Evolutionary conservation across 2,329 filamentous ascomycete genomes (phyloP).

Genomic region (Hypoxylon sp.): DNA sequence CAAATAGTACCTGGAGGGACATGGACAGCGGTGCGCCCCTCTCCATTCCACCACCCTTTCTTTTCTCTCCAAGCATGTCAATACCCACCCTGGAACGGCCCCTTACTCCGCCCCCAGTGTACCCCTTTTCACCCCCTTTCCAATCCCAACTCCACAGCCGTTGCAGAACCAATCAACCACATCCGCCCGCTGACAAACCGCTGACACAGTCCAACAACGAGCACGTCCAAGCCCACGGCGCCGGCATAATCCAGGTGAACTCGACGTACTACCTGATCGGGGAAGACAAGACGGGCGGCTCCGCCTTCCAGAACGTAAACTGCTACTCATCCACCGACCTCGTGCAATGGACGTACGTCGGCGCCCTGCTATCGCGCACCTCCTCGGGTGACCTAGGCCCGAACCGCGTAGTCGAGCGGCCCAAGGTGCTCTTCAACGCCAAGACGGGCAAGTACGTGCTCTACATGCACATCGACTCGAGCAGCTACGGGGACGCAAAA

Average conservation of each 20-base stretch:
- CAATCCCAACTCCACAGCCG: background rate
- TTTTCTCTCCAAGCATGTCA: background rate
- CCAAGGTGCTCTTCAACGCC: constrained; percentile 77
- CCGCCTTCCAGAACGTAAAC: constrained; percentile 72
- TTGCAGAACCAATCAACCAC: background rate
- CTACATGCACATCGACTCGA: constrained; percentile 75
- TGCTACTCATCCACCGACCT: constrained; percentile 75
- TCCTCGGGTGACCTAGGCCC: constrained; percentile 68
- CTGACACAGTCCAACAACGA: constrained; percentile 58
- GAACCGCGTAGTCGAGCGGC: constrained; percentile 72
- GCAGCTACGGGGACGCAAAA: constrained; percentile 71
- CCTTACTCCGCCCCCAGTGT: constrained; percentile 3
- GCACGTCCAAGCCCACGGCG: constrained; percentile 75
- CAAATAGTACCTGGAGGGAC: constrained; percentile 60
- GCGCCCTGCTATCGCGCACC: constrained; percentile 68
- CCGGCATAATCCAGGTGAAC: constrained; percentile 70
- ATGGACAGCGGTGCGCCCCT: constrained; percentile 58
- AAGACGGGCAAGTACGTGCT: constrained; percentile 74
- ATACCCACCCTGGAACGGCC: constrained; percentile 10
- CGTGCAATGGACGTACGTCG: constrained; percentile 72
- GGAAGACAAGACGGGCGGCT: constrained; percentile 75
- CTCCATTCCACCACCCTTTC: background rate
- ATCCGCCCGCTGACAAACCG: background rate
- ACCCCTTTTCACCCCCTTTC: constrained; percentile 4
- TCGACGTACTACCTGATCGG: constrained; percentile 75